Conservation (phyloP, 108 stramenopile species). For the Conticribra weissflogii region DNA sequence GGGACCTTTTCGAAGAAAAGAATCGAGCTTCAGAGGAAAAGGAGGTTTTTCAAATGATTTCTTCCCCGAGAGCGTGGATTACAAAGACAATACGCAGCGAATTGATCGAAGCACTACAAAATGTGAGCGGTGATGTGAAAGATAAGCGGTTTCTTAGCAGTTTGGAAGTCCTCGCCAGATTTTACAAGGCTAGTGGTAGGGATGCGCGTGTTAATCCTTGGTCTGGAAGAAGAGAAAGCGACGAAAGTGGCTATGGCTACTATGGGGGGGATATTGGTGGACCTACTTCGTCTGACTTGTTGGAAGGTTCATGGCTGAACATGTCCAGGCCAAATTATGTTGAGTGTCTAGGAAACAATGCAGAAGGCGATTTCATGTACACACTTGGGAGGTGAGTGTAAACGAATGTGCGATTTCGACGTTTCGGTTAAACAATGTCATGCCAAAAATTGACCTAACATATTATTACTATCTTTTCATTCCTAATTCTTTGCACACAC, state of each 20-base stretch:
- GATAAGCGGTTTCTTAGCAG: slow-evolving; percentile 42
- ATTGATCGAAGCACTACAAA: slow-evolving; percentile 47
- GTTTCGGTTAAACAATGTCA: too few species aligned
- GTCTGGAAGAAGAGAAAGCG: slow-evolving; percentile 30
- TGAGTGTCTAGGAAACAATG: slow-evolving; percentile 74
- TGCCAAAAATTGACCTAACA: too few species aligned
- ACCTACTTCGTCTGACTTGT: slow-evolving; percentile 34
- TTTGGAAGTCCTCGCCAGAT: slow-evolving; percentile 39
- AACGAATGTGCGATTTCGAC: too few species aligned
- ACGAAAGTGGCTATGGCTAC: slow-evolving; percentile 32
- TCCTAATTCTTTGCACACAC: background rate
- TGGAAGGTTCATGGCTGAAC: slow-evolving; percentile 79
- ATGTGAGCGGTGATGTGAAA: slow-evolving; percentile 38
- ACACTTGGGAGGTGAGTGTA: slow-evolving; percentile 56
- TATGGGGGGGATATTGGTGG: slow-evolving; percentile 34
- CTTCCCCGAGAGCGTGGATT: slow-evolving; percentile 41
- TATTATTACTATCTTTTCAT: too few species aligned
- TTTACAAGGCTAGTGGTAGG: slow-evolving; percentile 45
- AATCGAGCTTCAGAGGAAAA: slow-evolving; percentile 45
- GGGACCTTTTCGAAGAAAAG: slow-evolving; percentile 43
- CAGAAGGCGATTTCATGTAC: slow-evolving; percentile 74
- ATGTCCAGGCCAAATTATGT: slow-evolving; percentile 80
- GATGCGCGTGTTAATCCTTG: slow-evolving; percentile 54
- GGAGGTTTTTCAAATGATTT: slow-evolving; percentile 50
- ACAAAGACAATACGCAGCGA: slow-evolving; percentile 46